phyloP scores from a whole-genome alignment of 23 red algal genomes.

The Gracilaria gracilis region DNA sequence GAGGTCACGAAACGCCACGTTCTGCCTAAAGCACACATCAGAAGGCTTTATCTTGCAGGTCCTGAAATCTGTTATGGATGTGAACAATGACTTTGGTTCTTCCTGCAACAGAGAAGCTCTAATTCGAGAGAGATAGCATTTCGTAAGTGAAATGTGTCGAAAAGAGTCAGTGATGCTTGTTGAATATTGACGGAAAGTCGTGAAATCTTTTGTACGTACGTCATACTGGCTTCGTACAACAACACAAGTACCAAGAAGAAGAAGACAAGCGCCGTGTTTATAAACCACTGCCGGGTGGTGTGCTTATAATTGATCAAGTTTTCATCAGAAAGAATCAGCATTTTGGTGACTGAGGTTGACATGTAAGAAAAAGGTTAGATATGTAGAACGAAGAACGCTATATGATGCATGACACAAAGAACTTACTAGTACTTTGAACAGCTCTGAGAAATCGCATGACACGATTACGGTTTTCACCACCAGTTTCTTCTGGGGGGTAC shows the following conservation, averaged over 20 bases:
- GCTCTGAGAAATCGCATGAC: no score
- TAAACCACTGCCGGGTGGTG: background rate
- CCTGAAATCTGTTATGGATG: slow-evolving; percentile 2
- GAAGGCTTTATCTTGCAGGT: slow-evolving; percentile 23
- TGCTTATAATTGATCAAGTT: no score
- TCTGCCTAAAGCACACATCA: slow-evolving; percentile 30
- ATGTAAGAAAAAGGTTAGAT: no score
- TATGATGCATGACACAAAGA: no score
- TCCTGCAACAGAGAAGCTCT: slow-evolving; percentile 45
- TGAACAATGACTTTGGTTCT: background rate
- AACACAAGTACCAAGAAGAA: slow-evolving; percentile 35
- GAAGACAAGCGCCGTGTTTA: slow-evolving; percentile 26
- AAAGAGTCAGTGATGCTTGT: no score
- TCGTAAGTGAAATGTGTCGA: no score
- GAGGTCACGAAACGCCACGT: slow-evolving; percentile 6
- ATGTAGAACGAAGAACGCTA: no score
- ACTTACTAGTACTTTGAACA: no score
- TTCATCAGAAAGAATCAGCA: no score
- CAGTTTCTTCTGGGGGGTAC: no score
- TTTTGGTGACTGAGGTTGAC: no score
- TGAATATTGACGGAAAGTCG: background rate
- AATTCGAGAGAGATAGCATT: background rate
- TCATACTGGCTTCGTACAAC: slow-evolving; percentile 48
- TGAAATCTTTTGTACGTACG: slow-evolving; percentile 8
- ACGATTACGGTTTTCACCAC: no score